Percentiles rank a stretch among this genome's conserved stretches.
Evolutionary conservation across 73 alveolate species (phyloP).

Genomic region (Tetrahymena borealis): DNA sequence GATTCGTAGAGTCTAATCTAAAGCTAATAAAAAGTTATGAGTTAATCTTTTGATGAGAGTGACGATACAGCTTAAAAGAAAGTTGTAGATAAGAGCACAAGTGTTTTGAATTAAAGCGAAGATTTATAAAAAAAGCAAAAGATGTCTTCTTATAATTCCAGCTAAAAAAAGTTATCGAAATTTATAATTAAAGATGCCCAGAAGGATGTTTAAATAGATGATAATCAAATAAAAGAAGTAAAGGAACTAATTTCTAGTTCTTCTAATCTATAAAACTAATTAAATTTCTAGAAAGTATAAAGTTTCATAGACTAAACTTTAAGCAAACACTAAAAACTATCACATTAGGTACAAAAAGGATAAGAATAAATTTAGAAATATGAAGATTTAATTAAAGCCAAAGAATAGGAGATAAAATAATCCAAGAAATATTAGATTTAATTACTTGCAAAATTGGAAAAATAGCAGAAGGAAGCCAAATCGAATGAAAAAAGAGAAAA

Average conservation of each 20-base stretch:
- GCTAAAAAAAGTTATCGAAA: neutral
- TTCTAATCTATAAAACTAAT: neutral
- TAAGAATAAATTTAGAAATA: neutral
- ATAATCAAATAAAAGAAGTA: neutral
- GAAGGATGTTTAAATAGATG: neutral
- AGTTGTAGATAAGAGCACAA: too few species aligned
- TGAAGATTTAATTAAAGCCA: neutral
- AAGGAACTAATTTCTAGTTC: neutral
- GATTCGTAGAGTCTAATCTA: too few species aligned
- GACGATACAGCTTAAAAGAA: too few species aligned
- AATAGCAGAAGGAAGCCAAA: neutral
- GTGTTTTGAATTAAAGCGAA: neutral
- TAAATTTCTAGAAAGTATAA: neutral
- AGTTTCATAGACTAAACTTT: neutral
- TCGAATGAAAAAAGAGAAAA: neutral
- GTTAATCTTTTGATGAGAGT: too few species aligned
- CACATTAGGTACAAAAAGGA: neutral
- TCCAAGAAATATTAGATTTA: neutral
- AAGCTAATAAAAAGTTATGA: too few species aligned
- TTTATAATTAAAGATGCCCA: neutral
- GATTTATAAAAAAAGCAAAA: neutral
- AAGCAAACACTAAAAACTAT: neutral
- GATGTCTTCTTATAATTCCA: neutral
- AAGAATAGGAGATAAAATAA: neutral
- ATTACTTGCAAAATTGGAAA: neutral